phyloP scores from a whole-genome alignment of 2,329 filamentous ascomycete species.

The Paracoccidioides lutzii region DNA sequence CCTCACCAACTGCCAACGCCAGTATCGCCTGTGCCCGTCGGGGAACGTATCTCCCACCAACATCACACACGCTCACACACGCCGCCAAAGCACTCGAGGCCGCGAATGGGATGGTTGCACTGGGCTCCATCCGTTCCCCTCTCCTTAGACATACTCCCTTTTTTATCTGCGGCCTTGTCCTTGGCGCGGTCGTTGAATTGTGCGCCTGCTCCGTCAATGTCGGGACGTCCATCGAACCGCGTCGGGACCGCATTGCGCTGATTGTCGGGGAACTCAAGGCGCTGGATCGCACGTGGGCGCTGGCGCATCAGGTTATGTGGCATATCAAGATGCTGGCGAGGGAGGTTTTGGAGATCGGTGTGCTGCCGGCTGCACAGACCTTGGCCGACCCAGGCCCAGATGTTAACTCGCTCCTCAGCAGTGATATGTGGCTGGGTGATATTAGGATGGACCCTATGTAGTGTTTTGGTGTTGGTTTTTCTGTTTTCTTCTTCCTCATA shows the following conservation, averaged over 20 bases:
- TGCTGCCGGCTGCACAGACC: slow-evolving; percentile 17
- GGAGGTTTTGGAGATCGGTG: slow-evolving; percentile 45
- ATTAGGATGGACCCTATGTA: slow-evolving; percentile 6
- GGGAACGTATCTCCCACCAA: slow-evolving; percentile 26
- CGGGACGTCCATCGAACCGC: slow-evolving; percentile 44
- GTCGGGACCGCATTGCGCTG: slow-evolving; percentile 58
- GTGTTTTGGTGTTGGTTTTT: not conserved
- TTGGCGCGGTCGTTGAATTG: slow-evolving; percentile 69
- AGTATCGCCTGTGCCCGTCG: slow-evolving; percentile 36
- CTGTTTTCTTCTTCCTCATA: not conserved
- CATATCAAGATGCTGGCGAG: slow-evolving; percentile 71
- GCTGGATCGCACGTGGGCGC: slow-evolving; percentile 57
- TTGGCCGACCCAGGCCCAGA: slow-evolving; percentile 9
- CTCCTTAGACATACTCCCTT: slow-evolving; percentile 67
- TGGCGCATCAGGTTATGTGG: slow-evolving; percentile 54
- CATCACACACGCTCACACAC: slow-evolving; percentile 40
- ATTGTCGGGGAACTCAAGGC: slow-evolving; percentile 64
- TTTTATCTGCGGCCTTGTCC: slow-evolving; percentile 66
- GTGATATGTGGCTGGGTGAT: slow-evolving; percentile 12
- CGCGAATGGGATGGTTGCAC: slow-evolving; percentile 63
- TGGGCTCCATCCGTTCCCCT: slow-evolving; percentile 47
- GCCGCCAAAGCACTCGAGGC: slow-evolving; percentile 70
- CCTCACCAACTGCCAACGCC: slow-evolving; percentile 36
- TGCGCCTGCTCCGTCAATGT: slow-evolving; percentile 58
- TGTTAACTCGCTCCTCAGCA: slow-evolving; percentile 10